Percentiles rank a stretch among this genome's conserved stretches.
phyloP scores from a whole-genome alignment of 176 grass and related monocot genomes.

The Avena sativa region DNA sequence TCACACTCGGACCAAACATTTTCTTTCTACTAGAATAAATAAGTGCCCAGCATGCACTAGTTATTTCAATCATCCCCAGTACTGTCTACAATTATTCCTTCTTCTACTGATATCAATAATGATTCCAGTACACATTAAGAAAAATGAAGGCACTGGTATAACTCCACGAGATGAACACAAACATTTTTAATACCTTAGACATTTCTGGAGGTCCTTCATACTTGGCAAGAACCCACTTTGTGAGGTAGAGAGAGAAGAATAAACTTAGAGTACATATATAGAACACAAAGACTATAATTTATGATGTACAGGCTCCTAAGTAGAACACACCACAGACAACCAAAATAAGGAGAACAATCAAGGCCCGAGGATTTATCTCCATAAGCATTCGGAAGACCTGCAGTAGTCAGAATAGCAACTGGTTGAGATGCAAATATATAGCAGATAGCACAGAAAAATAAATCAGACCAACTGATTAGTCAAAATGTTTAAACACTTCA shows the following conservation, averaged over 20 bases:
- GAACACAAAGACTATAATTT: constrained; percentile 93
- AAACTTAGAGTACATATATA: constrained; percentile 89
- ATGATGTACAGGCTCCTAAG: constrained; percentile 85
- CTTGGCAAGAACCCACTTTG: constrained; percentile 98
- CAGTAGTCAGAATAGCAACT: constrained; percentile 36
- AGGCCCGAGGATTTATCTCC: constrained; percentile 81
- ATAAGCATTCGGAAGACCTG: constrained; percentile 84
- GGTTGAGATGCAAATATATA: constrained; percentile 8
- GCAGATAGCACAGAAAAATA: constrained; percentile 19
- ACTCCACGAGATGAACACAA: neutral
- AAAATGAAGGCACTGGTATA: constrained; percentile 18
- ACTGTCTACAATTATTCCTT: no score
- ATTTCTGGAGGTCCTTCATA: constrained; percentile 99
- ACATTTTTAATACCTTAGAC: constrained; percentile 68
- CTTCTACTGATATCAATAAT: no score
- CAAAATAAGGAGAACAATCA: constrained; percentile 73
- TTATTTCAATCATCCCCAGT: no score
- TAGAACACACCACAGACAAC: constrained; percentile 77
- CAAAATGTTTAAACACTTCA: constrained; percentile 16
- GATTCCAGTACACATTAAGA: neutral
- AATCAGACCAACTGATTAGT: constrained; percentile 12
- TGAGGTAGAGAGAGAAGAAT: constrained; percentile 90
- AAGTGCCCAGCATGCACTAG: no score
- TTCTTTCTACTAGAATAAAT: no score
- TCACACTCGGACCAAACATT: no score